phyloP scores from a whole-genome alignment of 2,329 filamentous ascomycete species.

The Diaporthe australafricana region DNA sequence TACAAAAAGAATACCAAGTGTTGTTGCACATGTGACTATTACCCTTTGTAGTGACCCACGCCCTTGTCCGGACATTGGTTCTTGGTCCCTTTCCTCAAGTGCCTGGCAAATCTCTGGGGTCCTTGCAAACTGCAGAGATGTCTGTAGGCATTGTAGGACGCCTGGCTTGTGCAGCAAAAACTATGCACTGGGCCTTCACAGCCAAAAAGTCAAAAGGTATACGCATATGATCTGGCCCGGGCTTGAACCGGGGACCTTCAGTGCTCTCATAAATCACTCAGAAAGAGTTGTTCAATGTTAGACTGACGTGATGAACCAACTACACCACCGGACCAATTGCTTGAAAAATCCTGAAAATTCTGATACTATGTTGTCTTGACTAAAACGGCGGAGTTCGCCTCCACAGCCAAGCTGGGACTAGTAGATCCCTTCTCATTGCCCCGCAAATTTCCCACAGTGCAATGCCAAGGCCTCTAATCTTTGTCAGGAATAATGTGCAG shows the following conservation, averaged over 20 bases:
- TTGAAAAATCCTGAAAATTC: background rate
- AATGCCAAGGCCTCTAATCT: background rate
- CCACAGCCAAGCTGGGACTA: background rate
- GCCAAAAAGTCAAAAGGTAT: background rate
- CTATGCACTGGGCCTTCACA: conserved; percentile 18
- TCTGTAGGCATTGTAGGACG: background rate
- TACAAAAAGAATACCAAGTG: too few relatives aligned
- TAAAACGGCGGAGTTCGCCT: too few relatives aligned
- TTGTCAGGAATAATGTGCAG: too few relatives aligned
- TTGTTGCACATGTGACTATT: too few relatives aligned
- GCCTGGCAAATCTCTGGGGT: background rate
- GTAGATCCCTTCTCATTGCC: background rate
- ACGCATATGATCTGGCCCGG: conserved; percentile 29
- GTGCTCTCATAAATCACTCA: background rate
- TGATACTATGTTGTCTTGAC: background rate
- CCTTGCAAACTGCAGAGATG: background rate
- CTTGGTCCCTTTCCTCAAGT: too few relatives aligned
- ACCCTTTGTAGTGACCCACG: background rate
- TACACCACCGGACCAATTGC: conserved; percentile 24
- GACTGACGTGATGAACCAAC: conserved; percentile 31
- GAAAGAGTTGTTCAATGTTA: background rate
- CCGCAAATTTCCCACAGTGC: background rate
- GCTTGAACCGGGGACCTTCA: conserved; percentile 32
- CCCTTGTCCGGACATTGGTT: too few relatives aligned
- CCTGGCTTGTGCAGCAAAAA: background rate